A percentile compares a stretch with the other conserved stretches of the same genome.
Conservation (phyloP, 371 early-diverging fungal genomes). For the Smittium mucronatum region DNA sequence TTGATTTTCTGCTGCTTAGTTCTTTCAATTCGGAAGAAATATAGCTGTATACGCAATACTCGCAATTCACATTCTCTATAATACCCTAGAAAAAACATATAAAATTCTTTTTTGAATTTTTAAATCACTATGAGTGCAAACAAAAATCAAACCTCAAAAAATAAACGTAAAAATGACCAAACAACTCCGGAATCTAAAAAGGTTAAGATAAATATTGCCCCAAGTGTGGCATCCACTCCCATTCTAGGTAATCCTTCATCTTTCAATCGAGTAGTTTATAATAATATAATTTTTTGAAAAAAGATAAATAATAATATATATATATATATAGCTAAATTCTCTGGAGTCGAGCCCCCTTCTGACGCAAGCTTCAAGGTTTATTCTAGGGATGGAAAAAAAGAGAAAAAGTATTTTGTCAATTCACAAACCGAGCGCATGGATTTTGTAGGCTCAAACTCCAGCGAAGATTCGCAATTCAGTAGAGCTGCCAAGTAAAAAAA, state of each 20-base stretch:
- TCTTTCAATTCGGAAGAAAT: too few relatives aligned
- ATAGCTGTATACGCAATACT: too few relatives aligned
- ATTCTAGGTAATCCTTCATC: background rate
- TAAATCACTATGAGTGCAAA: too few relatives aligned
- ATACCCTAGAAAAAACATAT: too few relatives aligned
- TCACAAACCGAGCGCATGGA: background rate
- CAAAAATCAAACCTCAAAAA: background rate
- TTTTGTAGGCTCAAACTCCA: background rate
- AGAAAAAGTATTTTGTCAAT: background rate
- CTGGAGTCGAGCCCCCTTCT: background rate
- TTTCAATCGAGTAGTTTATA: background rate
- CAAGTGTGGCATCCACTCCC: background rate
- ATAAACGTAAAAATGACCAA: background rate
- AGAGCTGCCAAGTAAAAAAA: background rate
- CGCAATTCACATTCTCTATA: too few relatives aligned
- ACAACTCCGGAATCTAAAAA: background rate
- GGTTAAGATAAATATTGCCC: background rate
- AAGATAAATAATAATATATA: background rate
- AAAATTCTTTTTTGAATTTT: too few relatives aligned
- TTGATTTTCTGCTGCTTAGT: too few relatives aligned
- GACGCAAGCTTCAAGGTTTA: background rate
- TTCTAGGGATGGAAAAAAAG: background rate
- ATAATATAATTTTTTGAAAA: background rate
- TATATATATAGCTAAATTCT: background rate
- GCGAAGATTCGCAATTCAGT: background rate